Conservation (phyloP, 1,284 basidiomycete species). For the Ceratobasidium papillatum region DNA sequence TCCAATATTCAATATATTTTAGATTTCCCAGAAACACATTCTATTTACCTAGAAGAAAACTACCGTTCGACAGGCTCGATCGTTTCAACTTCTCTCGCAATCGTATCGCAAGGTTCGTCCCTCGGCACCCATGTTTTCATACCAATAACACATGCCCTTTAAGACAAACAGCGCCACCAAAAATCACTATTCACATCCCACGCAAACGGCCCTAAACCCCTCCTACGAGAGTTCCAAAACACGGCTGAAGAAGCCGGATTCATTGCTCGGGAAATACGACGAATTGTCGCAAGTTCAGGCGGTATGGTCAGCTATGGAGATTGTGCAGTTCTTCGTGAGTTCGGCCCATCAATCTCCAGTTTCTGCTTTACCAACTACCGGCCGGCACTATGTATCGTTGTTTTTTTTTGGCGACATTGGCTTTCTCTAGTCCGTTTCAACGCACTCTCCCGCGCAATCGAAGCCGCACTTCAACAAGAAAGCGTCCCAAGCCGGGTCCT, state of each 20-base stretch:
- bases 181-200: constrained; percentile 82
- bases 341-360: too few relatives aligned
- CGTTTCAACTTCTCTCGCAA: constrained; percentile 75
- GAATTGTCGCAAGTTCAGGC: constrained; percentile 77
- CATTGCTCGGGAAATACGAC: constrained; percentile 83
- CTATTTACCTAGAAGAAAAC: constrained; percentile 86
- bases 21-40: constrained; percentile 73
- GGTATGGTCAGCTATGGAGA: constrained; percentile 78
- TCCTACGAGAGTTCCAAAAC: constrained; percentile 58
- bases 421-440: constrained; percentile 82
- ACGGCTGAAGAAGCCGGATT: constrained; percentile 69
- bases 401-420: too few relatives aligned
- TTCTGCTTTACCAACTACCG: neutral
- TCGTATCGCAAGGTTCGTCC: constrained; percentile 78
- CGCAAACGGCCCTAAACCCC: constrained; percentile 67
- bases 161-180: constrained; percentile 76
- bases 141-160: neutral
- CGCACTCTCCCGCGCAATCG: constrained; percentile 80
- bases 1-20: constrained; percentile 16
- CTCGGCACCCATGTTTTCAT: neutral
- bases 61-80: constrained; percentile 88
- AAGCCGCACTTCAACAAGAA: constrained; percentile 78
- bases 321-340: constrained; percentile 82
- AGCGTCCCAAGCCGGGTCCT: constrained; percentile 82
- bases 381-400: too few relatives aligned